Base-by-base conservation (phyloP, 2,329 filamentous ascomycete species). In the Lecanicillium sp. region DNA sequence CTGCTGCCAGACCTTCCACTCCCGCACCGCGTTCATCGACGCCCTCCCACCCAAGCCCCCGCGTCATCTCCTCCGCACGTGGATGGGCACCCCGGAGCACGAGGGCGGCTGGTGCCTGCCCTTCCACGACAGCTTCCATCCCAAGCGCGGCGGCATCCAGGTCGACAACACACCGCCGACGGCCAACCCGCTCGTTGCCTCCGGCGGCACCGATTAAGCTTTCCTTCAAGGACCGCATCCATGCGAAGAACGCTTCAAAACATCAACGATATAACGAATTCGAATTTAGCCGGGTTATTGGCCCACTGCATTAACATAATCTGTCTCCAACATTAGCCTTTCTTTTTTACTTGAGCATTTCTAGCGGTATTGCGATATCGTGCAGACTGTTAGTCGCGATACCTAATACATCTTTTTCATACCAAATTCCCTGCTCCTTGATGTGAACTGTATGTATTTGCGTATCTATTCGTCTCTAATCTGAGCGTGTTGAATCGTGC, bases 61-160 rank as follows among this genome's bases (percentile, higher is more conserved):
- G 29, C 75, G 90, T 38, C 89, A 95, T 61, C 68, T 95, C 21
- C 85, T 95, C 74, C 75, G 90, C 38, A 68, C 95, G 55, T 95
- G 90, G 90, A 69, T 95, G 48, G 83, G 86, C 10, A 89, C 86
- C 2, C 88, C 89, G 0, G 85, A 91, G 67, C 73, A 67, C 19
- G 89, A 95, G 65, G 90, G 88, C 3, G 90, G 90, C 0, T 95
- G 89, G 89, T 81, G 78, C 44, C 66, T 95, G 65, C 89, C 89
- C 1, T 91, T 90, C 68, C 83, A 81, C 57, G 90, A 95, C 65
- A 85, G 79, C 48, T 71, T 78, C 48, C 85, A 93, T 74, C 87
- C 87, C 78, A 95, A 94, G 78, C 76, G 90, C 15, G 88, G 88
- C 7, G 90, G 89, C 0, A 87, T 95, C 55, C 90, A 95, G 69